Base-by-base conservation (phyloP, 768 basidiomycete genomes). In the Holtermanniella nyarrowii region DNA sequence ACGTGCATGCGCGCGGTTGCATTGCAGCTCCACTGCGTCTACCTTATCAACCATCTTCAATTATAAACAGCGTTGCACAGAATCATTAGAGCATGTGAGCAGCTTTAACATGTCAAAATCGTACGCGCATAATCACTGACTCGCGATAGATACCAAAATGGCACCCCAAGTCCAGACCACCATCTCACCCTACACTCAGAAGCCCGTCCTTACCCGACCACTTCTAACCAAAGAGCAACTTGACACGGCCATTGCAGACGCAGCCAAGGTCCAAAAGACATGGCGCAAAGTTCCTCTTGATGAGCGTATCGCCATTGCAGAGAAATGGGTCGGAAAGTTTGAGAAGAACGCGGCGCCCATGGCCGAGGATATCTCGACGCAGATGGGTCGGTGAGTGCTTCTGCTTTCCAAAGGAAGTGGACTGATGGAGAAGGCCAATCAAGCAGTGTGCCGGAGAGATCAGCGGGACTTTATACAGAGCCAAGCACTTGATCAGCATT, bases 331-430 rank as follows among this genome's bases (percentile, higher is more conserved):
- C 59, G 82, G 81, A 76, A 79, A 78, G 62, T 80, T 81, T 65
- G 72, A 75, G 61, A 76, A 73, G 49, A 71, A 75, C 55, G 72
- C 72, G 5, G 79, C 84, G 16, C 79, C 85, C 25, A 78, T 88
- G 13, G 80, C 82, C 0, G 63, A 78, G 26, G 90, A 96, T 60
- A 75, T 96, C 48, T 82, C 88, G 0, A 59, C 82, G 48, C 87
- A 95, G 73, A 96, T 99, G 85, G 93, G 93, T 31, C 76, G 89
- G 88, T 88, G 54, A 58, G 81, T 71, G 26, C n/a, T 46, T 5
- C 16, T 14, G 2, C 10, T 23, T 22, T 26, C 4, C 21, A 12
- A 7, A 60, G 48, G 24, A 18, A 23, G 47, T 45, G 43, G 26
- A 55, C 43, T 14, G 25, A 5, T 40, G 5, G 5, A 18, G 41